phyloP scores from a whole-genome alignment of 208 protist species.

The Leishmania aethiopica region DNA sequence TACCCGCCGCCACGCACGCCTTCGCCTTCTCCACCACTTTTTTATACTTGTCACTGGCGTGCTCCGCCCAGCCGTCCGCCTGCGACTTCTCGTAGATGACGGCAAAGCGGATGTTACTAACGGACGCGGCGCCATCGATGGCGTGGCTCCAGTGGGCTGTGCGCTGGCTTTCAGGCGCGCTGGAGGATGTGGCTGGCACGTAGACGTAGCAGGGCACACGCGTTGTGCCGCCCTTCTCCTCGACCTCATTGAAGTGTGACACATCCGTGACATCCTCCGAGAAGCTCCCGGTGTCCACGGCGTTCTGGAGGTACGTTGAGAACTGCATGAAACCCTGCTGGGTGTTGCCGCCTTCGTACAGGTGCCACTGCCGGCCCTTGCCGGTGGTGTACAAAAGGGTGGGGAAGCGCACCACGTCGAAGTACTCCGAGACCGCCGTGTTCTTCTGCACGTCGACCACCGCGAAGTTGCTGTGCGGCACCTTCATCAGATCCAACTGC shows the following conservation, averaged over 20 bases:
- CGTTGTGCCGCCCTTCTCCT: constrained; percentile 21
- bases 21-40: constrained; percentile 47
- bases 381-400: constrained; percentile 85
- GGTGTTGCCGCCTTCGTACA: constrained; percentile 61
- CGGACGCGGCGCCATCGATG: constrained; percentile 55
- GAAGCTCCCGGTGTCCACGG: constrained; percentile 51
- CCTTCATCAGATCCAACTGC: constrained; percentile 29
- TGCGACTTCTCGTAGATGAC: constrained; percentile 62
- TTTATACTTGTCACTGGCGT: constrained; percentile 37
- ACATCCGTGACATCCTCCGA: constrained; percentile 62
- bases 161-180: constrained; percentile 27
- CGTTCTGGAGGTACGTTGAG: constrained; percentile 54
- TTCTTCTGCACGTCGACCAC: constrained; percentile 64
- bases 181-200: constrained; percentile 38
- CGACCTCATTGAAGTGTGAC: constrained; percentile 41
- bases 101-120: constrained; percentile 76
- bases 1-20: constrained; percentile 40
- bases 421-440: constrained; percentile 49
- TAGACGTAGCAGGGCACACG: constrained; percentile 84
- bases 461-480: constrained; percentile 39
- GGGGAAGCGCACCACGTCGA: constrained; percentile 62
- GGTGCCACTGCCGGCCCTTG: constrained; percentile 45
- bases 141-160: constrained; percentile 57
- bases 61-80: constrained; percentile 34
- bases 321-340: constrained; percentile 63